A percentile compares a stretch with the other conserved stretches of the same genome.
phyloP scores from a whole-genome alignment of 2,329 filamentous ascomycete species.

The Juglanconis juglandina region DNA sequence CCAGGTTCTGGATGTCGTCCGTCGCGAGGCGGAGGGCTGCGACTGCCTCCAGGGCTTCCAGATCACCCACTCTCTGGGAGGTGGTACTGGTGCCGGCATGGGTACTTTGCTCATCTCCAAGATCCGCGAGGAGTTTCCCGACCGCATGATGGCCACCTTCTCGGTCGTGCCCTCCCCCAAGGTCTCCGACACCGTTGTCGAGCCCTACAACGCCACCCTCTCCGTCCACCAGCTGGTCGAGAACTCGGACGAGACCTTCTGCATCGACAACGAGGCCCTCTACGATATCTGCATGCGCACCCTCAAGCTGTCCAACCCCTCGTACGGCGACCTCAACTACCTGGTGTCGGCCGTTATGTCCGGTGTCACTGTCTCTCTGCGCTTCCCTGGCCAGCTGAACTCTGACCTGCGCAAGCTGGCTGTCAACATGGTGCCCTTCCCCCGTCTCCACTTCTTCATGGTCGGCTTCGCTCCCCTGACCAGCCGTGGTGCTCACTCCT shows the following conservation, averaged over 20 bases:
- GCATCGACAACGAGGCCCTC: slow-evolving; percentile 99
- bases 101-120: slow-evolving; percentile 99
- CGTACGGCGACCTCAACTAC: slow-evolving; percentile 99
- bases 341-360: slow-evolving; percentile 99
- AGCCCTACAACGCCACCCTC: slow-evolving; percentile 99
- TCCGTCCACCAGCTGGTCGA: slow-evolving; percentile 98
- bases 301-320: slow-evolving; percentile 96
- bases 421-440: slow-evolving; percentile 99
- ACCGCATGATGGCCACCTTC: slow-evolving; percentile 99
- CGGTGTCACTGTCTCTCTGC: slow-evolving; percentile 95
- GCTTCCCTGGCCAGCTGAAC: slow-evolving; percentile 99
- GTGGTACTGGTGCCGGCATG: slow-evolving; percentile 99
- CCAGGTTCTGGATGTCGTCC: slow-evolving; percentile 96
- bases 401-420: slow-evolving; percentile 99
- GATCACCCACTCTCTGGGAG: slow-evolving; percentile 99
- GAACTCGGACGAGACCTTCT: slow-evolving; percentile 99
- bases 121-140: slow-evolving; percentile 99
- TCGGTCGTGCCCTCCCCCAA: slow-evolving; percentile 98
- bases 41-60: slow-evolving; percentile 99
- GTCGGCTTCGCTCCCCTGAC: slow-evolving; percentile 98
- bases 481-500: slow-evolving; percentile 78
- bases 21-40: slow-evolving; percentile 96
- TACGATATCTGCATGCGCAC: slow-evolving; percentile 99
- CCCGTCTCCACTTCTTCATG: slow-evolving; percentile 99
- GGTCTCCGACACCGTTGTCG: slow-evolving; percentile 98